Evolutionary conservation across 2,329 filamentous ascomycete species (phyloP).

Genomic region (Nemania sp.): DNA sequence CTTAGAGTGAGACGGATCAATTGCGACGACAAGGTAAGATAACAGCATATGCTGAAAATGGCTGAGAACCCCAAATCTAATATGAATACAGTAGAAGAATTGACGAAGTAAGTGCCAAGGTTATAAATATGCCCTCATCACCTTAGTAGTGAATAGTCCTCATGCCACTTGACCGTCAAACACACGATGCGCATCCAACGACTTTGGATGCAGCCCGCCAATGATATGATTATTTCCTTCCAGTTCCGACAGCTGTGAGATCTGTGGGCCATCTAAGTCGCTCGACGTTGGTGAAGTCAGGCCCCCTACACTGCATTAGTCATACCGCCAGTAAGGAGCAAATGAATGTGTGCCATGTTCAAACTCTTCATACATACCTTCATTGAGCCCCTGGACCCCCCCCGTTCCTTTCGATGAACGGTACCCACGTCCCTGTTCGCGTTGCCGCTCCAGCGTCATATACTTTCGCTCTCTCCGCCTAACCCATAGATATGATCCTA

Average conservation of each 20-base stretch:
- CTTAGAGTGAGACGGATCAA: too few relatives aligned
- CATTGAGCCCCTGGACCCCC: not conserved
- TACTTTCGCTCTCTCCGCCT: slow-evolving; percentile 15
- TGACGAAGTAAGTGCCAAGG: too few relatives aligned
- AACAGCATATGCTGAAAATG: too few relatives aligned
- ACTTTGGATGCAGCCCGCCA: not conserved
- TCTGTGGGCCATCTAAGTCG: not conserved
- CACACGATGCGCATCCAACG: not conserved
- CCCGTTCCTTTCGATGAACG: not conserved
- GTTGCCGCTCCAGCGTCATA: not conserved
- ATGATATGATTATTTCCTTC: slow-evolving; percentile 11
- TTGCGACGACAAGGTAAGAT: too few relatives aligned
- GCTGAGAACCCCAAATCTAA: too few relatives aligned
- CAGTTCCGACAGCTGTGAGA: slow-evolving; percentile 17
- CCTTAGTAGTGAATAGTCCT: not conserved
- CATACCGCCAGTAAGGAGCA: too few relatives aligned
- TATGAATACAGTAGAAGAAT: too few relatives aligned
- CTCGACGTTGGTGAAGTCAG: not conserved
- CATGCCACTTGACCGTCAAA: not conserved
- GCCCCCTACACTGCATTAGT: too few relatives aligned
- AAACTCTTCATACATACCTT: too few relatives aligned
- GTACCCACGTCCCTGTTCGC: not conserved
- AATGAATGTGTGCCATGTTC: too few relatives aligned
- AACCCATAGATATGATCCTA: slow-evolving; percentile 24
- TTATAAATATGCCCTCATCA: too few relatives aligned